A percentile compares a stretch with the other conserved stretches of the same genome.
These are phyloP conservation scores for Globisporangium ultimum DNA, from an alignment of 352 stramenopile genomes.

Conservation along the genomic window DNA sequence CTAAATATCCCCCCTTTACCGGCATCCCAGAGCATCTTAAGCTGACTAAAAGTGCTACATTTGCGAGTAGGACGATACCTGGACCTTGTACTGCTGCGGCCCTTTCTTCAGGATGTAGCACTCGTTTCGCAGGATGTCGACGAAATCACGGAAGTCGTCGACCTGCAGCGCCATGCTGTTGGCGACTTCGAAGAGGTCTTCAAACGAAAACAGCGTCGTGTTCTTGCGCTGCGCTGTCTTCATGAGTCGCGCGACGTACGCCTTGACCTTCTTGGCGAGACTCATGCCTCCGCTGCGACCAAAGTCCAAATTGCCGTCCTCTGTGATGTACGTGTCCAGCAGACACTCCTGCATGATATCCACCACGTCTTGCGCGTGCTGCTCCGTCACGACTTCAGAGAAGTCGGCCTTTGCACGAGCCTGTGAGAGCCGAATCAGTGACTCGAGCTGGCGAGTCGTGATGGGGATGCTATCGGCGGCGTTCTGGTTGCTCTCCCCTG, in stretches of 20 bases:
- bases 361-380: conserved; percentile 96
- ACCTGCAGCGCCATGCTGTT: conserved; percentile 73
- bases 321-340: conserved; percentile 87
- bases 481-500: conserved; percentile 43
- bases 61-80: conserved; percentile 50
- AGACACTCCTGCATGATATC: conserved; percentile 95
- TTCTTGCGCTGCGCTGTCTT: conserved; percentile 57
- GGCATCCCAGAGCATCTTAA: too few relatives aligned
- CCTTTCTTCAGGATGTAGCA: conserved; percentile 86
- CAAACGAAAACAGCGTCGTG: conserved; percentile 68
- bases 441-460: conserved; percentile 97
- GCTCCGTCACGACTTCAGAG: conserved; percentile 87
- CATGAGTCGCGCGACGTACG: conserved; percentile 76
- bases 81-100: conserved; percentile 73
- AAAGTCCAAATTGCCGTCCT: conserved; percentile 88
- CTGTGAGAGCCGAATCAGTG: conserved; percentile 86
- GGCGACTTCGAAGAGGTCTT: conserved; percentile 68
- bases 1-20: too few relatives aligned
- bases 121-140: conserved; percentile 85
- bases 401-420: conserved; percentile 95
- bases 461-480: conserved; percentile 74
- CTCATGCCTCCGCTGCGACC: conserved; percentile 64
- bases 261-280: conserved; percentile 75
- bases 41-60: neutral
- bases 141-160: conserved; percentile 79